Percentiles rank a stretch among this genome's conserved stretches.
These are phyloP conservation scores for Trichoderma sp. DNA, from an alignment of 2,329 filamentous ascomycete genomes.

Conservation along the genomic window DNA sequence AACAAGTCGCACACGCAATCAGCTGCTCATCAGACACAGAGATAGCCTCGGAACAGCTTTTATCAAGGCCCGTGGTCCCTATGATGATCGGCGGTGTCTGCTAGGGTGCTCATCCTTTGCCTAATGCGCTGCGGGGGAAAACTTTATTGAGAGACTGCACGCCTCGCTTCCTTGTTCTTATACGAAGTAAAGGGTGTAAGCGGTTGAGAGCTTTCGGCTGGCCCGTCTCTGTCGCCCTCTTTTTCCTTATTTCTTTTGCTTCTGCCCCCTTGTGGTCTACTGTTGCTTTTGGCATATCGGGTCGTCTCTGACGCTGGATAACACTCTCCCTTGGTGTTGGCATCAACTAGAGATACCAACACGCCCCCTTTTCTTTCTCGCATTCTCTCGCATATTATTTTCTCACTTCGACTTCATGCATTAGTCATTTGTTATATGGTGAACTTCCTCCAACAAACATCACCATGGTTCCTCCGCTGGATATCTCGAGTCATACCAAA, in stretches of 20 bases:
- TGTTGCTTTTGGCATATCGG: not conserved
- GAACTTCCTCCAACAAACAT: not conserved
- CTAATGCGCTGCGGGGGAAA: not conserved
- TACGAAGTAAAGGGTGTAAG: not conserved
- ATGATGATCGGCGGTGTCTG: slow-evolving; percentile 9
- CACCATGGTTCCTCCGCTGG: slow-evolving; percentile 46
- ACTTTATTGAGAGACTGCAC: not conserved
- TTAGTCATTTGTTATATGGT: not conserved
- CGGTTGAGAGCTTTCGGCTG: not conserved
- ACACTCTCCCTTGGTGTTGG: not conserved
- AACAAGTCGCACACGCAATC: not conserved
- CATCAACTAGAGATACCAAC: not conserved
- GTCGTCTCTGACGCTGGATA: not conserved
- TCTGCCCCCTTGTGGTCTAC: not conserved
- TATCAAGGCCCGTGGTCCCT: not conserved
- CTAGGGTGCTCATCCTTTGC: slow-evolving; percentile 1
- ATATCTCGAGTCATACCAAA: slow-evolving; percentile 47
- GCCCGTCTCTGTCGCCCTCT: not conserved
- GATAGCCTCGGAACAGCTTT: not conserved
- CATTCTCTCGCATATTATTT: not conserved
- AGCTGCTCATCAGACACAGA: not conserved
- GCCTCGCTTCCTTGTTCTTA: not conserved
- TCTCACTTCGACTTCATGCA: not conserved
- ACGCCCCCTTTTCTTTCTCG: not conserved
- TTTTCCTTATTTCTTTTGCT: not conserved